Conservation (phyloP, 2,329 filamentous ascomycete genomes). For the Grosmannia penicillata region DNA sequence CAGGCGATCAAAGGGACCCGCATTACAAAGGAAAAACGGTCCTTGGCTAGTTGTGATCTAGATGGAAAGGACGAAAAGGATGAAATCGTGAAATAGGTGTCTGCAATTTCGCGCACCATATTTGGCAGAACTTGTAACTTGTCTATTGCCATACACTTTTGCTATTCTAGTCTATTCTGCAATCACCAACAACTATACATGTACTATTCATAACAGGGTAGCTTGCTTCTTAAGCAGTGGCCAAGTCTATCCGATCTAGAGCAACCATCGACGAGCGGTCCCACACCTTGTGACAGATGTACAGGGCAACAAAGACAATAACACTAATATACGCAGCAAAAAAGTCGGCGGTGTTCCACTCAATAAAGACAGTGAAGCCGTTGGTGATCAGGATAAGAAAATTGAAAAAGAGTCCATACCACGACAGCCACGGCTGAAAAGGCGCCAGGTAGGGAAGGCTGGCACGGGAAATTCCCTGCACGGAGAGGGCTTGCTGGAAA, state of each 20-base stretch:
- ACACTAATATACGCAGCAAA: constrained; percentile 52
- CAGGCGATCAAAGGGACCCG: no score
- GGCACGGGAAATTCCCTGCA: constrained; percentile 40
- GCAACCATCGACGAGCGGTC: constrained; percentile 8
- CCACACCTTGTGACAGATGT: constrained; percentile 42
- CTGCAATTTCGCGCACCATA: no score
- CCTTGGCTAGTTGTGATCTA: no score
- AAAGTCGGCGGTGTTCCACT: constrained; percentile 45
- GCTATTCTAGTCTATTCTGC: no score
- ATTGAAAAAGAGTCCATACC: constrained; percentile 52
- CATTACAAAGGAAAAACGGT: no score
- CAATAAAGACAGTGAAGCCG: constrained; percentile 53
- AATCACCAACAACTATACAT: no score
- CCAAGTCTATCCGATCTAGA: neutral
- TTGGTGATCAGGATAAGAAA: constrained; percentile 50
- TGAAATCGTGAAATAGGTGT: no score
- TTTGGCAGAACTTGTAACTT: no score
- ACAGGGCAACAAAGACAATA: constrained; percentile 46
- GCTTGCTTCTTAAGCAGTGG: no score
- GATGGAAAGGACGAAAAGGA: no score
- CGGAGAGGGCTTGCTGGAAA: constrained; percentile 45
- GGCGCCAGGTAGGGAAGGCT: constrained; percentile 46
- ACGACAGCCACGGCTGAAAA: constrained; percentile 48
- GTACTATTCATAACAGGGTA: no score
- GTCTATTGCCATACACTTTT: no score